Base-by-base conservation (phyloP, 2,329 filamentous ascomycete genomes). In the Paraphaeosphaeria sporulosa region DNA sequence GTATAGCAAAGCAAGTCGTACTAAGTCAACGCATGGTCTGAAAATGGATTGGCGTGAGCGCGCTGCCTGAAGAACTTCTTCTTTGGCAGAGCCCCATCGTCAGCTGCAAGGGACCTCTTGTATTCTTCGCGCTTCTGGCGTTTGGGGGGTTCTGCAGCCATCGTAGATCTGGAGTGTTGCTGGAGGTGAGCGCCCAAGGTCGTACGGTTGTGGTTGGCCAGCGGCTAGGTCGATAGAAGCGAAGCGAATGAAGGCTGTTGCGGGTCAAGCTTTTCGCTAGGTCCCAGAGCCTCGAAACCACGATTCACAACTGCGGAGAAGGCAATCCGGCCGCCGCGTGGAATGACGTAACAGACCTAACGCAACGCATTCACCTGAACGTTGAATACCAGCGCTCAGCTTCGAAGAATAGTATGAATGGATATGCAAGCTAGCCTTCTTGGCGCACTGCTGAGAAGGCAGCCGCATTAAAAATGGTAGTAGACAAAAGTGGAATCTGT, bases 21-120 rank as follows among this genome's bases (percentile, higher is more conserved):
- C 95, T 99, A 99, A 71, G 86, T 85, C 75, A 99, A 83, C 59
- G 87, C 83, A 82, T 99, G 95, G 73, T 99, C 95, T 2, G 94
- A 97, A 81, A 99, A 99, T 7, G 94, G 94, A 81, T 99, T 99
- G 64, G 95, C 95, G 81, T 99, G 95, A 40, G 95, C 95, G 78
- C 95, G 87, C 80, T 99, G 95, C 58, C 95, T 88, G 78, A 97
- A 99, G 81, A 95, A 97, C 82, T 91, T 94, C 84, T 99, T 99
- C 80, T 92, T 90, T 10, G 95, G 95, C 71, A 97, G 81, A 70
- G 88, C 85, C 8, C 87, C 79, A 63, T 79, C 76, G 13, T 73
- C 70, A 55, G 73, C 73, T 27, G 64, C 67, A 15, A 78, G 68
- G 2, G 71, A 68, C 49, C 75, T 74, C 43, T 77, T 78, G 65